Evolutionary conservation across 73 alveolate genomes (phyloP).

Genomic region (Loxodes magnus): DNA sequence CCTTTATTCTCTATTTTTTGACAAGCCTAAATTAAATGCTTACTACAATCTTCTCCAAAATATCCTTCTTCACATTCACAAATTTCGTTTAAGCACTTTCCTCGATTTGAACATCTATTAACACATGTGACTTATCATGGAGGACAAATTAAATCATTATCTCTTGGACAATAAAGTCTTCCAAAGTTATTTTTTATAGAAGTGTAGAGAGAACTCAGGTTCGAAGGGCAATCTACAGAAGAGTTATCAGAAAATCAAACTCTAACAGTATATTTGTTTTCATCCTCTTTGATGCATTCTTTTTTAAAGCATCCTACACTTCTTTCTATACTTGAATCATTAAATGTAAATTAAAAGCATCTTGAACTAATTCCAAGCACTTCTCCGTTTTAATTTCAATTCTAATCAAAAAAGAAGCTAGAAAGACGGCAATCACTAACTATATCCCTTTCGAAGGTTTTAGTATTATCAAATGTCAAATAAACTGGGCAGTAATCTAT

Average conservation of each 20-base stretch:
- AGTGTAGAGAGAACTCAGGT: background rate
- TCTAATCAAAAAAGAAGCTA: too few species aligned
- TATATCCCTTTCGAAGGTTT: too few species aligned
- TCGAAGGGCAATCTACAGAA: background rate
- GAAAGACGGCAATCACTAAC: too few species aligned
- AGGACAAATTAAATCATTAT: constrained; percentile 5
- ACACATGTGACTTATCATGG: constrained; percentile 6
- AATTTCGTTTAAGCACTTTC: background rate
- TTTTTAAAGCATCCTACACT: background rate
- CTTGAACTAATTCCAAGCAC: too few species aligned
- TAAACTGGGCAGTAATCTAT: constrained; percentile 5
- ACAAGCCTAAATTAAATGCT: too few species aligned
- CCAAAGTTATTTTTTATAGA: background rate
- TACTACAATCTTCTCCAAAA: constrained; percentile 5
- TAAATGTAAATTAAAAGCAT: too few species aligned
- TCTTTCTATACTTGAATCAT: background rate
- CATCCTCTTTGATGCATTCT: background rate
- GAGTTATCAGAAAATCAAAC: background rate
- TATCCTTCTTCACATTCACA: constrained; percentile 5
- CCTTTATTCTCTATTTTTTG: too few species aligned
- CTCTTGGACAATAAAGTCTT: background rate
- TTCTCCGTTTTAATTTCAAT: too few species aligned
- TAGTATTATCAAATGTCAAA: too few species aligned
- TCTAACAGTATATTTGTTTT: background rate
- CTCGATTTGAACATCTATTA: constrained; percentile 1